These are phyloP conservation scores for Boletellus sp. DNA, from an alignment of 768 basidiomycete species.

Conservation along the genomic window DNA sequence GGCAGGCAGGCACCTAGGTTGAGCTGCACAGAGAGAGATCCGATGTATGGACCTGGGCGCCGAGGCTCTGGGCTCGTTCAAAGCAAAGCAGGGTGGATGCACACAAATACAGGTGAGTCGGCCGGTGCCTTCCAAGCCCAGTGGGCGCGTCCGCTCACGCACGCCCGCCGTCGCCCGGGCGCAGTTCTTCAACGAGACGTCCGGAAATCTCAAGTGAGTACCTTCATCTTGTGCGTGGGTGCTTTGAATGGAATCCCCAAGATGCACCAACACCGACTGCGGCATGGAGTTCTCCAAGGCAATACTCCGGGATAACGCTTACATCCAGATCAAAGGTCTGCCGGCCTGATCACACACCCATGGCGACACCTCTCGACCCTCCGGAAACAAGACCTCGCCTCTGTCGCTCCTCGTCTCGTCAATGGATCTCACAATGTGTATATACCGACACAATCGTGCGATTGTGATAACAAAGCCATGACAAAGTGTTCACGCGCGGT, in stretches of 20 bases:
- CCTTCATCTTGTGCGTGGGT: constrained; percentile 4
- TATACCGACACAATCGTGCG: constrained; percentile 22
- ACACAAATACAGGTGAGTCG: constrained; percentile 39
- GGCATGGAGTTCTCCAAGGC: constrained; percentile 40
- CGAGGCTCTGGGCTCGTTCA: constrained; percentile 40
- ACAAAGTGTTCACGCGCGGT: constrained; percentile 18
- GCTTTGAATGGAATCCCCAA: constrained; percentile 15
- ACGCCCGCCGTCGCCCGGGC: background rate
- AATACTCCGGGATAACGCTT: constrained; percentile 37
- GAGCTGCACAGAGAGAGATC: constrained; percentile 36
- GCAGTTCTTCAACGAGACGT: constrained; percentile 39
- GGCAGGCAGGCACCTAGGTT: constrained; percentile 2
- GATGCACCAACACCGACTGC: constrained; percentile 39
- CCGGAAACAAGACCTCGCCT: constrained; percentile 19
- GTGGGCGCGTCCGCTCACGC: background rate
- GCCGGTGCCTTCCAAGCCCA: no score
- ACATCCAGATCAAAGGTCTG: constrained; percentile 40
- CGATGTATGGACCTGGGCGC: constrained; percentile 41
- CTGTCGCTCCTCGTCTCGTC: constrained; percentile 6
- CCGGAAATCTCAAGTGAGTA: constrained; percentile 36
- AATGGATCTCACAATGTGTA: constrained; percentile 28
- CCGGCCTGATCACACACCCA: constrained; percentile 25
- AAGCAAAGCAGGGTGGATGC: constrained; percentile 38
- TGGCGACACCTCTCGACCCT: background rate
- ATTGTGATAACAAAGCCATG: constrained; percentile 14